phyloP scores from a whole-genome alignment of 176 grass and related monocot genomes.

The Otatea glauca region DNA sequence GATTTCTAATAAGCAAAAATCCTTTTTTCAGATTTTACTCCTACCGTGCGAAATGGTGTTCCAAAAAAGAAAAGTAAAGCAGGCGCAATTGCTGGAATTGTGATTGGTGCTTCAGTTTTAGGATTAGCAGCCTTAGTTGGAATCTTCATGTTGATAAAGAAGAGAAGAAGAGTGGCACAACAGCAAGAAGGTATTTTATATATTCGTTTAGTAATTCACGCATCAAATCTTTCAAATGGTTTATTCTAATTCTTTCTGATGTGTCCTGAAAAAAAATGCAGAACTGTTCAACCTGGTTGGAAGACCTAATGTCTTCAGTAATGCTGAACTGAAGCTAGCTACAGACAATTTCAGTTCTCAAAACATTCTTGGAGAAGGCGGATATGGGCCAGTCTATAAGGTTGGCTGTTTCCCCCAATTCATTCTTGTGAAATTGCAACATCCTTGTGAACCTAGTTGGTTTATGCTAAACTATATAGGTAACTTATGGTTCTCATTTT shows the following conservation, averaged over 20 bases:
- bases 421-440: not conserved
- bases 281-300: no score
- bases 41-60: constrained; percentile 64
- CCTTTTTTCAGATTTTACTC: constrained; percentile 64
- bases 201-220: not conserved
- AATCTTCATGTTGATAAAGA: constrained; percentile 48
- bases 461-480: not conserved
- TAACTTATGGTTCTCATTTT: not conserved
- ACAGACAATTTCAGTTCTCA: constrained; percentile 50
- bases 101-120: constrained; percentile 35
- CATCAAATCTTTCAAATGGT: not conserved
- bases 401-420: constrained; percentile 15
- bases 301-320: not conserved
- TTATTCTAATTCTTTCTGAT: no score
- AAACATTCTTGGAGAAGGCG: constrained; percentile 65
- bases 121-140: constrained; percentile 39
- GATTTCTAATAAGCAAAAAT: not conserved
- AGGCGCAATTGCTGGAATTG: constrained; percentile 57
- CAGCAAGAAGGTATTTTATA: constrained; percentile 45
- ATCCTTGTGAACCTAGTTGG: not conserved
- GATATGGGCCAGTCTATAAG: constrained; percentile 37
- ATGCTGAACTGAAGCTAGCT: constrained; percentile 32
- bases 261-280: no score
- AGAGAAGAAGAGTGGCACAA: constrained; percentile 40
- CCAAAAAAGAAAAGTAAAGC: constrained; percentile 43